Conservation (phyloP, 1,284 basidiomycete genomes). For the Bondarzewia mesenterica region DNA sequence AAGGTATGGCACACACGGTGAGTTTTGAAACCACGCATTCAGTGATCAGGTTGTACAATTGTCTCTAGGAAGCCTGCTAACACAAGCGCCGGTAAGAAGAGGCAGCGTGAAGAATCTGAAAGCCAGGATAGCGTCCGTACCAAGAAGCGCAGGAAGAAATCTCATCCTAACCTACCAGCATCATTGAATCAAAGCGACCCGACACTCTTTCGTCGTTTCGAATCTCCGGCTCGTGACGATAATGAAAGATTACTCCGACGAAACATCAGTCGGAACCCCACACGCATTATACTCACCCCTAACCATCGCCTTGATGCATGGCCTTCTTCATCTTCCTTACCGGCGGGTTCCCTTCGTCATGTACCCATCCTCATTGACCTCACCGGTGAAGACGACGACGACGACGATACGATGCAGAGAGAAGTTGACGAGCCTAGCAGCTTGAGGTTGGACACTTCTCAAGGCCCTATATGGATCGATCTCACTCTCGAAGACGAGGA, state of each 20-base stretch:
- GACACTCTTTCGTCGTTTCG: neutral
- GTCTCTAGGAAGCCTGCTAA: neutral
- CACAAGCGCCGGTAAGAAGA: neutral
- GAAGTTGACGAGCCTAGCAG: neutral
- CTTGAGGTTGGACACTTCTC: too few relatives aligned
- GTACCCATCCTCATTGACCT: constrained; percentile 18
- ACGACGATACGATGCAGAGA: neutral
- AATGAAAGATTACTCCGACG: neutral
- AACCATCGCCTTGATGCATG: neutral
- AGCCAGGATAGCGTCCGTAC: neutral
- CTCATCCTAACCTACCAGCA: too few relatives aligned
- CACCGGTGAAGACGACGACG: constrained; percentile 7
- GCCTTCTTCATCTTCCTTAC: neutral
- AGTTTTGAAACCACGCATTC: neutral
- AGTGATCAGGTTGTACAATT: neutral
- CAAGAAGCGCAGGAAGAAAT: neutral
- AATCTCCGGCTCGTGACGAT: neutral
- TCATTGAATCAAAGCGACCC: too few relatives aligned
- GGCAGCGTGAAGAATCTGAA: neutral
- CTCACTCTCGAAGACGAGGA: constrained; percentile 12
- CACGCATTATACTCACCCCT: neutral
- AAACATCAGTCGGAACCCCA: too few relatives aligned
- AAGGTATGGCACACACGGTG: constrained; percentile 11
- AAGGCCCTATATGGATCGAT: neutral
- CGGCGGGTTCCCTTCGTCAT: neutral